Conservation (phyloP, 2,329 filamentous ascomycete genomes). For the Ceratocystis cubensis region DNA sequence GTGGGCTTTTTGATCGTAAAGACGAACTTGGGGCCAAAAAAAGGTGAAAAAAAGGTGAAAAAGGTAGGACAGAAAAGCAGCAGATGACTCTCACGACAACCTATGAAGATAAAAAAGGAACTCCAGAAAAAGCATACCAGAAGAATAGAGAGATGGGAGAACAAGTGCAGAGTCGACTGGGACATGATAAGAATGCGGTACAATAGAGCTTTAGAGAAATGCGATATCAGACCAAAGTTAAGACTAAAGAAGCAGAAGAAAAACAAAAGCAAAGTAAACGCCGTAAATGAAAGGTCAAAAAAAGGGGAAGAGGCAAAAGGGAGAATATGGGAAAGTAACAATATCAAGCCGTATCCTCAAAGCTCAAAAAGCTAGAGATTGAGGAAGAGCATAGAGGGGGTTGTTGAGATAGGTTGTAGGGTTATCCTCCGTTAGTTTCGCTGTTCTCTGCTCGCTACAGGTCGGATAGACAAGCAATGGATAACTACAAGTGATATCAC, state of each 20-base stretch:
- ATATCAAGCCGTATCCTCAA: background rate
- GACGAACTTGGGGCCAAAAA: background rate
- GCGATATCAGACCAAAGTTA: slow-evolving; percentile 13
- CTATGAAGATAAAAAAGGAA: slow-evolving; percentile 7
- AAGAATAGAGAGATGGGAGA: slow-evolving; percentile 2
- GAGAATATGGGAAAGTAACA: background rate
- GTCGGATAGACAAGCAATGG: background rate
- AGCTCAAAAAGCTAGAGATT: background rate
- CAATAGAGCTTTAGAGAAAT: slow-evolving; percentile 1
- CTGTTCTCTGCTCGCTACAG: background rate
- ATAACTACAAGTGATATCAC: background rate
- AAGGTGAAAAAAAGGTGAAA: background rate
- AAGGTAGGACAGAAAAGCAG: background rate
- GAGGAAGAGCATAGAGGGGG: background rate
- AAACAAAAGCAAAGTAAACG: slow-evolving; percentile 14
- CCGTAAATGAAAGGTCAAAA: background rate
- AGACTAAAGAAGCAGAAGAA: slow-evolving; percentile 13
- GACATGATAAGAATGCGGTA: background rate
- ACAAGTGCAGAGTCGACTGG: slow-evolving; percentile 9
- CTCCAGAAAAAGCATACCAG: slow-evolving; percentile 1
- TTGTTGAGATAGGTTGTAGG: background rate
- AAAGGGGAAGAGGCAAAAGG: background rate
- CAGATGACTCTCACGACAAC: background rate
- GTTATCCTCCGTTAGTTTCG: background rate
- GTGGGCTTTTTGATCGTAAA: background rate